These are phyloP conservation scores for Centrapalus pauciflorus DNA, from an alignment of 129 eudicot genomes.

Conservation along the genomic window DNA sequence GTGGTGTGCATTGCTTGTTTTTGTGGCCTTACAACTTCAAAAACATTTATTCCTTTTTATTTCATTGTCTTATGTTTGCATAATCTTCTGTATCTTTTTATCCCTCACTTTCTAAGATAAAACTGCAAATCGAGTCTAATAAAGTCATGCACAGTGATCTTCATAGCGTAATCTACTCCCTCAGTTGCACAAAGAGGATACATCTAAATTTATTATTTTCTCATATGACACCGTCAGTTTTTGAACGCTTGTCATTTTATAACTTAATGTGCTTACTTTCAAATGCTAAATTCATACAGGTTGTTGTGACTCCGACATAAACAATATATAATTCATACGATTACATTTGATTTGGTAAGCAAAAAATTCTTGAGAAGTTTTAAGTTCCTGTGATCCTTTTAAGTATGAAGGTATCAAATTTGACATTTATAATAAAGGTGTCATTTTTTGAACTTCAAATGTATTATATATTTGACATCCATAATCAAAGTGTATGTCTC, in stretches of 20 bases:
- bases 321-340: neutral
- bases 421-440: neutral
- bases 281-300: neutral
- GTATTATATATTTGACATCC: neutral
- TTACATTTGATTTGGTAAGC: neutral
- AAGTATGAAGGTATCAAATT: neutral
- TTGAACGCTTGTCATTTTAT: neutral
- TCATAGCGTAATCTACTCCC: neutral
- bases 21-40: neutral
- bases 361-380: neutral
- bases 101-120: neutral
- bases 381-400: neutral
- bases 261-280: neutral
- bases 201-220: slow-evolving; percentile 1
- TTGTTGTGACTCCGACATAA: neutral
- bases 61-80: neutral
- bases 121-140: neutral
- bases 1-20: slow-evolving; percentile 17
- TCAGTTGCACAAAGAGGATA: neutral
- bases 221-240: neutral
- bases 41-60: neutral
- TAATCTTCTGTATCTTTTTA: neutral
- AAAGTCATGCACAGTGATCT: neutral
- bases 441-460: neutral
- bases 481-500: neutral